Evolutionary conservation across 1,139 yeast species (phyloP), one percentile per base, ranked within the genome.

Genomic region (Saccharomyces pastorianus): DNA sequence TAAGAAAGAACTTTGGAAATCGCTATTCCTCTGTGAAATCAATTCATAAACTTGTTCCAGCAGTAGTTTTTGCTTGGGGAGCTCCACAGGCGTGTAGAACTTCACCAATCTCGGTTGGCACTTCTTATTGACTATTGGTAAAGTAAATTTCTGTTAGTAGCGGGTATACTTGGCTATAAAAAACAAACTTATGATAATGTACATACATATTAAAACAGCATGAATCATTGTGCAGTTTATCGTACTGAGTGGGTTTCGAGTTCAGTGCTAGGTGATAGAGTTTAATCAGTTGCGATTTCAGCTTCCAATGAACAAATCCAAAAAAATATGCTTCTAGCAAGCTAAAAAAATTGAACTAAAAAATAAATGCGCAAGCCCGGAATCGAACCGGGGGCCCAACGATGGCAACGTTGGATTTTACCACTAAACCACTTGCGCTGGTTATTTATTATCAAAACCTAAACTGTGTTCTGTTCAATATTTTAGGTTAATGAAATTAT

Each of bases 61-160:
- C 34, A 68, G 57, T 17, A 66, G 42, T 49, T 66, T 63, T 50
- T 69, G 72, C 55, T 69, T 64, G 8, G 64, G 61, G 14, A 68
- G 57, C 23, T 68, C 76, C 8, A 93, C 88, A 1, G 96, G 95
- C 0, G 97, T 88, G 69, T 95, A 93, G 73, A 93, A 95, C 70
- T 90, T 90, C 73, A 88, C 83, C 53, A 93, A 75, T 54, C 99
- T 79, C 1, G 99, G 97, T 53, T 88, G 80, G n/a, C 98, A 96
- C 64, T 85, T 85, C 62, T 87, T 90, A 71, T 91, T 91, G 71
- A 91, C 95, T 84, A 56, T 44, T 20, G 23, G 23, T 20, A 20
- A 3, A 20, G 23, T 20, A 20, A 4, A 20, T 20, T 20, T 20
- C 23, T 28, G 53, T 51, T 50, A 55, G 57, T 56, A 46, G 28